A percentile compares a stretch with the other conserved stretches of the same genome.
phyloP scores from a whole-genome alignment of 257 asterid genomes.

The Ligustrum vulgare region DNA sequence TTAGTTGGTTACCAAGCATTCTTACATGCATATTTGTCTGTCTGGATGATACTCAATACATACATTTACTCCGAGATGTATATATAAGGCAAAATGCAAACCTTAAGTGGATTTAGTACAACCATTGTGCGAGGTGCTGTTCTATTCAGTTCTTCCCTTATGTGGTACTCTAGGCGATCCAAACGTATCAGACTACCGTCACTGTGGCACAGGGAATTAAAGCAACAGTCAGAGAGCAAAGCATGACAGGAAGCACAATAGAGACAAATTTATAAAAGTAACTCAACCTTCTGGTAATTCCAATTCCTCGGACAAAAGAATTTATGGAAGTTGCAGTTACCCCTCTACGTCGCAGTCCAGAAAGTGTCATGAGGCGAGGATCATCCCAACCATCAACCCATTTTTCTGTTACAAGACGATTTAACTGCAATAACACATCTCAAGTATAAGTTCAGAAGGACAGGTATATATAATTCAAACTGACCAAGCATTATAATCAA shows the following conservation, averaged over 20 bases:
- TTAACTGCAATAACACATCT: constrained; percentile 53
- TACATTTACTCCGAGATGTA: not conserved
- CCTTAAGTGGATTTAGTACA: constrained; percentile 89
- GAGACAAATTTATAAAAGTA: not conserved
- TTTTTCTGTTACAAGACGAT: constrained; percentile 85
- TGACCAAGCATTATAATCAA: not conserved
- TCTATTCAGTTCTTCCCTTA: constrained; percentile 88
- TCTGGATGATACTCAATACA: not conserved
- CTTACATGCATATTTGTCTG: not conserved
- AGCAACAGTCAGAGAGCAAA: constrained; percentile 19
- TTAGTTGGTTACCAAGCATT: not conserved
- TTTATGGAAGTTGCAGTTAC: constrained; percentile 85
- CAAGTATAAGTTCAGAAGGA: constrained; percentile 22
- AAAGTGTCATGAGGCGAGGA: constrained; percentile 93
- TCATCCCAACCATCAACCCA: constrained; percentile 98
- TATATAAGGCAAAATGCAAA: constrained; percentile 24
- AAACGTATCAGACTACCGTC: constrained; percentile 75
- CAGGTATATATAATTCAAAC: constrained; percentile 3
- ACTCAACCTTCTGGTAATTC: constrained; percentile 86
- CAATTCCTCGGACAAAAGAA: constrained; percentile 87
- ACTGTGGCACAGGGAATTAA: constrained; percentile 47
- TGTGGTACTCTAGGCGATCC: constrained; percentile 84
- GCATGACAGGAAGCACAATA: constrained; percentile 16
- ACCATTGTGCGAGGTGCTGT: constrained; percentile 82
- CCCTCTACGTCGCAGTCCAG: constrained; percentile 95